These are phyloP conservation scores for Leccinum obscurum DNA, from an alignment of 768 basidiomycete genomes.

Conservation along the genomic window DNA sequence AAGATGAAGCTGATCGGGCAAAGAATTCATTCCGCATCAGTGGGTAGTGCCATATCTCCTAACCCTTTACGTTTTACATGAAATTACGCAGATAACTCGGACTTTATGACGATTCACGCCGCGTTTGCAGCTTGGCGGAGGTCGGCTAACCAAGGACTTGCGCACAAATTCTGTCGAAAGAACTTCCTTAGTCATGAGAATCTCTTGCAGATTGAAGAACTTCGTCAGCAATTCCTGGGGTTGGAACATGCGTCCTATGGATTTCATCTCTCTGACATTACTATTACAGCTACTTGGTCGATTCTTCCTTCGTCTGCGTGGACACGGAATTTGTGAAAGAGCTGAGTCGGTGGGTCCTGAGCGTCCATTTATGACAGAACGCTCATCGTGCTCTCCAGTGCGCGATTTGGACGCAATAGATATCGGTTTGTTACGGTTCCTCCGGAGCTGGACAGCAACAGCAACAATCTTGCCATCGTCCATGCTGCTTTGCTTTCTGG, in stretches of 20 bases:
- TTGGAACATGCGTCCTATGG: conserved; percentile 30
- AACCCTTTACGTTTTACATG: conserved; percentile 1
- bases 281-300: conserved; percentile 71
- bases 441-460: conserved; percentile 65
- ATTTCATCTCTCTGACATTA: conserved; percentile 4
- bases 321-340: conserved; percentile 65
- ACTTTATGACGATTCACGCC: conserved; percentile 92
- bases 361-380: neutral
- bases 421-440: conserved; percentile 80
- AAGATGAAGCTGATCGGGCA: conserved; percentile 82
- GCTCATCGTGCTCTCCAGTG: conserved; percentile 42
- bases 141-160: conserved; percentile 58
- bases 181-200: conserved; percentile 91
- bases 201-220: conserved; percentile 93
- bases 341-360: conserved; percentile 54
- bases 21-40: conserved; percentile 78
- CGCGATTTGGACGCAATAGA: conserved; percentile 71
- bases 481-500: conserved; percentile 84
- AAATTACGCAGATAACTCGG: conserved; percentile 71
- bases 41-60: conserved; percentile 34
- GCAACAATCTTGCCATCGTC: conserved; percentile 62
- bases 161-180: conserved; percentile 73
- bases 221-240: conserved; percentile 87
- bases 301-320: conserved; percentile 80
- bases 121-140: conserved; percentile 87